Percentiles rank a stretch among this genome's conserved stretches.
Evolutionary conservation across 2,329 filamentous ascomycete species (phyloP).

Genomic region (Colletotrichum aenigma): DNA sequence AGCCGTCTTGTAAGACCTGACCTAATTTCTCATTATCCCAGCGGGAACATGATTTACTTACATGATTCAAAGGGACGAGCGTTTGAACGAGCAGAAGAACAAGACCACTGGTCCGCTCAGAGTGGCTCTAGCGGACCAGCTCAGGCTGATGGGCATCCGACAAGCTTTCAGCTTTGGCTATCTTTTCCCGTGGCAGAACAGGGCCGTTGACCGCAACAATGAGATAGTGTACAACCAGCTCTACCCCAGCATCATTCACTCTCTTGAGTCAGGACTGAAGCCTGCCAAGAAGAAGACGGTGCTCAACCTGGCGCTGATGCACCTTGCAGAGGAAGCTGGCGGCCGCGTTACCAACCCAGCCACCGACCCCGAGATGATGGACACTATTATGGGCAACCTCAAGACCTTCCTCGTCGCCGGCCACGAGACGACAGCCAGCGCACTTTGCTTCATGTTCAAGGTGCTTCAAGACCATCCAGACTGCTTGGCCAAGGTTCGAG

Average conservation of each 20-base stretch:
- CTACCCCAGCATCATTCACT: neutral
- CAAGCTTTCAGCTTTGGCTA: constrained; percentile 32
- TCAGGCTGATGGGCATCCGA: constrained; percentile 26
- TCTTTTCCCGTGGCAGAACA: constrained; percentile 29
- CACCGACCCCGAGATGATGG: constrained; percentile 4
- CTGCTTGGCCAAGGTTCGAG: constrained; percentile 32
- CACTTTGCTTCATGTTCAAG: constrained; percentile 37
- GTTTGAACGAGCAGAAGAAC: constrained; percentile 31
- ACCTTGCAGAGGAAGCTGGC: neutral
- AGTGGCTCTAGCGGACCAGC: neutral
- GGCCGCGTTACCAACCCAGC: neutral
- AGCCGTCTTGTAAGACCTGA: constrained; percentile 11
- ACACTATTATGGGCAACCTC: constrained; percentile 34
- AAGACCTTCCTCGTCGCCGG: constrained; percentile 41
- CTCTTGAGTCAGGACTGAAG: neutral
- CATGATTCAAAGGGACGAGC: constrained; percentile 28
- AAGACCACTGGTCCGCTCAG: neutral
- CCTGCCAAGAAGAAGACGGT: constrained; percentile 9
- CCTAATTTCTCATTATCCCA: too few species aligned
- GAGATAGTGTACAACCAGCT: neutral
- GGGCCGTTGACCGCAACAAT: neutral
- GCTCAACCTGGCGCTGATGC: neutral
- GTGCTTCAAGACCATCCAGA: constrained; percentile 32
- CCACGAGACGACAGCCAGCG: constrained; percentile 38
- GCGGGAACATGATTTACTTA: neutral